These are phyloP conservation scores for Mycena vulgaris DNA, from an alignment of 768 basidiomycete genomes.

Conservation along the genomic window DNA sequence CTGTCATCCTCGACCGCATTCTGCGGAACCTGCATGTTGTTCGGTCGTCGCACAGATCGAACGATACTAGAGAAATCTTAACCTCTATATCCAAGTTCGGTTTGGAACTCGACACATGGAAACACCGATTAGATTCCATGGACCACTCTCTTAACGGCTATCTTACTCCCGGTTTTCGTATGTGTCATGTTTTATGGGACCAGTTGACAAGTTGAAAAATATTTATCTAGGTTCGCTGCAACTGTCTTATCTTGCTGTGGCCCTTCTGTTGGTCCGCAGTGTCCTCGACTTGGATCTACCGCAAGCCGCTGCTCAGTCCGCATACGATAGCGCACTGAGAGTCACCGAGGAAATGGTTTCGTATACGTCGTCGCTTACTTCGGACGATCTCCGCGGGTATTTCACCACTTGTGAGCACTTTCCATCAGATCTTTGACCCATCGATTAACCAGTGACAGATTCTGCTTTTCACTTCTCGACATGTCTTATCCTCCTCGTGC, in stretches of 20 bases:
- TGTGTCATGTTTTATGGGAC: constrained; percentile 10
- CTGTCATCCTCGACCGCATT: constrained; percentile 36
- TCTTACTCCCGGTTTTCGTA: constrained; percentile 36
- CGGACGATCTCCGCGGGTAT: constrained; percentile 38
- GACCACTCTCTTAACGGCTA: constrained; percentile 37
- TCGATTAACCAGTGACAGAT: constrained; percentile 18
- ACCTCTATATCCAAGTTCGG: constrained; percentile 36
- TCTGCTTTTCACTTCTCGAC: constrained; percentile 40
- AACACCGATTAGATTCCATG: constrained; percentile 37
- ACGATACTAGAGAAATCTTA: constrained; percentile 32
- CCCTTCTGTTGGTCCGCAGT: constrained; percentile 35
- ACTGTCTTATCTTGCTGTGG: constrained; percentile 38
- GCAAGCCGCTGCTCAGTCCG: constrained; percentile 26
- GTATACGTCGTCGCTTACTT: constrained; percentile 35
- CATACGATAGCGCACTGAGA: constrained; percentile 33
- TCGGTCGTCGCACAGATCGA: constrained; percentile 24
- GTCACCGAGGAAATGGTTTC: constrained; percentile 37
- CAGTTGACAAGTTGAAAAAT: background rate
- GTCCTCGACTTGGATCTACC: constrained; percentile 37
- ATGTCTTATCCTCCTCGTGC: constrained; percentile 37
- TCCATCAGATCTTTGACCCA: background rate
- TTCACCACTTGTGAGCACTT: constrained; percentile 31
- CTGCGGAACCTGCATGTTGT: constrained; percentile 33
- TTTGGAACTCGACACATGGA: constrained; percentile 38
- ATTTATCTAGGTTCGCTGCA: constrained; percentile 35